Evolutionary conservation across 495 filamentous ascomycete genomes (phyloP).

Genomic region (Aspergillus sclerotioniger): DNA sequence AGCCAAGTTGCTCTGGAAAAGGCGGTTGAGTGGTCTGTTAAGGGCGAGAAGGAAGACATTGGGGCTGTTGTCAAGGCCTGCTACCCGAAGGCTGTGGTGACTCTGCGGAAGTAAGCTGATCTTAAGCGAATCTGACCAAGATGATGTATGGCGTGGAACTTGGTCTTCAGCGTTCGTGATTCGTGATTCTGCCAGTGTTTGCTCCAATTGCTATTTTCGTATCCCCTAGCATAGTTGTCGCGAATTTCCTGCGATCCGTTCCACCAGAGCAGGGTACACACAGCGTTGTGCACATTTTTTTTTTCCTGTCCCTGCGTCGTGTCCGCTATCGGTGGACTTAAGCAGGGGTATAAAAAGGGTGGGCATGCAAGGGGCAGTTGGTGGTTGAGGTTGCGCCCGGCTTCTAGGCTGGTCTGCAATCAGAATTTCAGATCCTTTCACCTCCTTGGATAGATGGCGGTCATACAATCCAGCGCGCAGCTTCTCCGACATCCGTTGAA

Average conservation of each 20-base stretch:
- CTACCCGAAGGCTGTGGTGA: constrained; percentile 34
- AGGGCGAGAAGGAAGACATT: constrained; percentile 39
- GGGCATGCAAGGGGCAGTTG: neutral
- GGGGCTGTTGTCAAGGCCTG: constrained; percentile 24
- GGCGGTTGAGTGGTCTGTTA: constrained; percentile 36
- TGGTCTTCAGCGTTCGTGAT: neutral
- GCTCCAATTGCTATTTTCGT: neutral
- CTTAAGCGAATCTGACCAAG: neutral
- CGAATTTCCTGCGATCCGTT: neutral
- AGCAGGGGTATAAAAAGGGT: neutral
- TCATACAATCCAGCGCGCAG: neutral
- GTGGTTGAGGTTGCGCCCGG: neutral
- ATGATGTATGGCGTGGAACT: neutral
- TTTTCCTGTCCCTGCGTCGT: neutral
- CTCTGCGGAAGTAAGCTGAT: constrained; percentile 28
- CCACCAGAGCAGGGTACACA: neutral
- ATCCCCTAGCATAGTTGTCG: neutral
- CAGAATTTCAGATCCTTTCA: neutral
- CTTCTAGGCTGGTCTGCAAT: neutral
- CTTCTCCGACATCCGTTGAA: neutral
- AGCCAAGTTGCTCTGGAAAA: constrained; percentile 34
- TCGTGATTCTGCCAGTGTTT: neutral
- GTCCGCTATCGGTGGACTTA: neutral
- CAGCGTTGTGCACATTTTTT: neutral
- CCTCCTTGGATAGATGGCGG: neutral